Base-by-base conservation (phyloP, 208 protist genomes). In the Trypanosomatidae sp. region DNA sequence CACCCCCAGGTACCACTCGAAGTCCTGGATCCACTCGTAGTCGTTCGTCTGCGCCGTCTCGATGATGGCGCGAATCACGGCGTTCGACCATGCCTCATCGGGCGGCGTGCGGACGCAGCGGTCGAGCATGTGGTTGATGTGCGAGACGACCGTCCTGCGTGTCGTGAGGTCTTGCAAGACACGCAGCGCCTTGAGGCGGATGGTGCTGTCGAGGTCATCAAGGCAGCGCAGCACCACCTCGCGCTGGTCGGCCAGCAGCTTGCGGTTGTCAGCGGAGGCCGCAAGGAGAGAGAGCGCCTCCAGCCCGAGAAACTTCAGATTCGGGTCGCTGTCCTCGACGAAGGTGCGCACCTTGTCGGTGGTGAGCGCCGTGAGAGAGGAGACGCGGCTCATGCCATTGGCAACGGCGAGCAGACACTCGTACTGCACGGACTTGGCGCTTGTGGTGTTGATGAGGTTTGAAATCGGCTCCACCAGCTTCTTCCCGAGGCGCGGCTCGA, bases 231-330 rank as follows among this genome's bases (percentile, higher is more conserved):
- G 62, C 58, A 99, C 91, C 5, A 92, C 74, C n/a, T 98, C 94
- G 1, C 94, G 85, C 69, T 98, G 91, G 53, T 98, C 94, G 1
- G 73, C 62, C 0, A 99, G 87, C 17, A 97, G 84, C 76, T 98
- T 98, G n/a, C 97, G 95, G 77, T 98, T 89, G 25, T 90, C 86
- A 69, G 90, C 55, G 71, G 74, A 62, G 19, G 50, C 8, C 66
- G 98, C 95, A 39, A 99, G 86, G n/a, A 96, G 96, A 50, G 86
- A 84, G 47, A 99, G 80, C 15, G 92, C 98, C 36, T 99, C 79
- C 13, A 99, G 83, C 44, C 98, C 99, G 30, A 99, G 87, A 77
- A 99, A 99, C 80, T 99, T 99, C n/a, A 99, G 79, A 75, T 99
- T 99, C 53, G 98, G 97, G 81, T 99, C 99, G 7, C 66, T 55